Evolutionary conservation across 2,329 filamentous ascomycete species (phyloP).

Genomic region (Aureobasidium uvarum): DNA sequence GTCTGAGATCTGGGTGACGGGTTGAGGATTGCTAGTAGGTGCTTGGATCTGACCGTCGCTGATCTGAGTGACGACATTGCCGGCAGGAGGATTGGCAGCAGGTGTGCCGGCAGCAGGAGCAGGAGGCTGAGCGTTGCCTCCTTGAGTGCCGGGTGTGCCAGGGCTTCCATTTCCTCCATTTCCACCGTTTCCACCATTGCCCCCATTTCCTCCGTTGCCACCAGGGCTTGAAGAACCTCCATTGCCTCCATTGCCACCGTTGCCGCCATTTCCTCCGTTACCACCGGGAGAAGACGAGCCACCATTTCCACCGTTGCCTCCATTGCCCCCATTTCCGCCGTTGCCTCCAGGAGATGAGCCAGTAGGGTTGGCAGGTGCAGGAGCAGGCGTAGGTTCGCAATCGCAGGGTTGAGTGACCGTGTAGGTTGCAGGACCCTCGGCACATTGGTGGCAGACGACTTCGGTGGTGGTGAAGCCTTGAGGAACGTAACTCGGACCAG

Average conservation of each 20-base stretch:
- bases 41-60: conserved; percentile 32
- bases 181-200: conserved; percentile 10
- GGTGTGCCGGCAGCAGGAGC: background rate
- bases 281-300: conserved; percentile 25
- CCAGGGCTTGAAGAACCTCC: background rate
- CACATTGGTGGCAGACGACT: conserved; percentile 37
- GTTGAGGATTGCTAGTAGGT: background rate
- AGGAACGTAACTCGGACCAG: conserved; percentile 38
- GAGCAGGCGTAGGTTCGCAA: conserved; percentile 35
- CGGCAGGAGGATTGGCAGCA: background rate
- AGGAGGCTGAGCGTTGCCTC: background rate
- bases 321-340: conserved; percentile 17
- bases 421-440: conserved; percentile 35
- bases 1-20: conserved; percentile 29
- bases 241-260: conserved; percentile 4
- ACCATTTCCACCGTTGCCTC: conserved; percentile 7
- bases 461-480: conserved; percentile 39
- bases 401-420: conserved; percentile 42
- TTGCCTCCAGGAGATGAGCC: conserved; percentile 17
- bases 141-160: conserved; percentile 11
- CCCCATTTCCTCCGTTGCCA: conserved; percentile 13
- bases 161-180: conserved; percentile 15
- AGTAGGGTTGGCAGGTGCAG: conserved; percentile 30
- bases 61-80: conserved; percentile 32
- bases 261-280: conserved; percentile 28